phyloP scores from a whole-genome alignment of 495 filamentous ascomycete species.

The Podospora conica region DNA sequence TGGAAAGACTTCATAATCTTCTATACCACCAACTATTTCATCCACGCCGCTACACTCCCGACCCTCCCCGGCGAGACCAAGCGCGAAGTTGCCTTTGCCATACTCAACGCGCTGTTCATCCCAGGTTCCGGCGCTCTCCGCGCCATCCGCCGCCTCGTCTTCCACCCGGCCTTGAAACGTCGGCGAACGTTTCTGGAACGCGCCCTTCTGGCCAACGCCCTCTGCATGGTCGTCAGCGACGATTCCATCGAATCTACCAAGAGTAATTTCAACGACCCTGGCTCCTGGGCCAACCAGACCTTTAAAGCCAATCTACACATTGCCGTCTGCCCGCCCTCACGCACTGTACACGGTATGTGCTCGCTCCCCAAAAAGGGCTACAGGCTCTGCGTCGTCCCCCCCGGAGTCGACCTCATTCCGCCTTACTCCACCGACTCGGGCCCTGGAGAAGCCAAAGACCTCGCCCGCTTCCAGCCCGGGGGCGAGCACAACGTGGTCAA shows the following conservation, averaged over 20 bases:
- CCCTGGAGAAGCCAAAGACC: background rate
- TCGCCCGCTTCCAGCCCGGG: background rate
- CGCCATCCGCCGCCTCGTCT: background rate
- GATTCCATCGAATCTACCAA: background rate
- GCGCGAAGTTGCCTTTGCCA: background rate
- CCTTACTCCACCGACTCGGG: background rate
- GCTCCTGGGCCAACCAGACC: background rate
- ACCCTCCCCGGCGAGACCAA: background rate
- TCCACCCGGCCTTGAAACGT: background rate
- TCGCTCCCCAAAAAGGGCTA: background rate
- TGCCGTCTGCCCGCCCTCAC: background rate
- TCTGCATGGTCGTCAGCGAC: background rate
- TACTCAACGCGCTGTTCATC: background rate
- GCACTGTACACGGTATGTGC: background rate
- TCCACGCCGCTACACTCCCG: constrained; percentile 6
- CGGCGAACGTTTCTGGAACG: background rate
- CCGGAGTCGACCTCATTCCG: background rate
- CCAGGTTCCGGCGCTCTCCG: background rate
- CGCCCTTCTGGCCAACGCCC: background rate
- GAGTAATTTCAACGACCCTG: background rate
- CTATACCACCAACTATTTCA: constrained; percentile 10
- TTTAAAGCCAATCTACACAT: background rate
- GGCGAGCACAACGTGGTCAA: background rate
- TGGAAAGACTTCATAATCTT: constrained; percentile 10
- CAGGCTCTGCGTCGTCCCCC: background rate